Evolutionary conservation across 495 filamentous ascomycete genomes (phyloP), one percentile per base, ranked within the genome.

Genomic region (Entonaema liquescens): DNA sequence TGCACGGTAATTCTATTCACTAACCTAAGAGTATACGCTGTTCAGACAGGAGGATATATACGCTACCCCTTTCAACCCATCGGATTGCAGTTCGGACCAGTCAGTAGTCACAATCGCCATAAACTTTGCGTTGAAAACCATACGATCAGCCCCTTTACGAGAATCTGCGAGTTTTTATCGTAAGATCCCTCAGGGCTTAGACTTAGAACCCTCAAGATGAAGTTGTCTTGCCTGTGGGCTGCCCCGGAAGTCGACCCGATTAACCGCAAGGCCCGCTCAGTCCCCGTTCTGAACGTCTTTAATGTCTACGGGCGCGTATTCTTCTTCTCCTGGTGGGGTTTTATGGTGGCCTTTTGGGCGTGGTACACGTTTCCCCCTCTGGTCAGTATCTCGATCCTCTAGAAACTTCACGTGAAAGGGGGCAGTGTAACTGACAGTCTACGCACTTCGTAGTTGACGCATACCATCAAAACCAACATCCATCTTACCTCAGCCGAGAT

Each of bases 291-390:
- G 28, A 98, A 98, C 76, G 89, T 91, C 8, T 74, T 93, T 65
- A 88, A 96, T 72, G 76, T 88, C 67, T 75, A 98, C 85, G 94
- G 95, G 50, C 87, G 94, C 2, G 93, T 95, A 0, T 97, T 96
- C 79, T 93, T 93, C 84, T 97, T 98, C 81, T 93, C 93, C 0
- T 97, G 94, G 91, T 87, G 93, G 54, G 95, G 95, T 8, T 98
- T 98, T 82, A 92, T 98, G 89, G 88, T 98, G 63, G 93, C 94
- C 21, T 98, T 98, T 83, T 91, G 93, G 80, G 95, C 92, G 2
- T 98, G 95, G 91, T 93, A 89, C 76, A 88, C 92, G 1, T 95
- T 94, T 81, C 92, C 92, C 60, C 92, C 92, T 72, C 76, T 95
- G 82, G 90, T 93, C 83, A 80, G 89, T 83, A 11, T 17, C 11